phyloP scores from a whole-genome alignment of 2,329 filamentous ascomycete genomes.

The Fusarium phyllophilum region DNA sequence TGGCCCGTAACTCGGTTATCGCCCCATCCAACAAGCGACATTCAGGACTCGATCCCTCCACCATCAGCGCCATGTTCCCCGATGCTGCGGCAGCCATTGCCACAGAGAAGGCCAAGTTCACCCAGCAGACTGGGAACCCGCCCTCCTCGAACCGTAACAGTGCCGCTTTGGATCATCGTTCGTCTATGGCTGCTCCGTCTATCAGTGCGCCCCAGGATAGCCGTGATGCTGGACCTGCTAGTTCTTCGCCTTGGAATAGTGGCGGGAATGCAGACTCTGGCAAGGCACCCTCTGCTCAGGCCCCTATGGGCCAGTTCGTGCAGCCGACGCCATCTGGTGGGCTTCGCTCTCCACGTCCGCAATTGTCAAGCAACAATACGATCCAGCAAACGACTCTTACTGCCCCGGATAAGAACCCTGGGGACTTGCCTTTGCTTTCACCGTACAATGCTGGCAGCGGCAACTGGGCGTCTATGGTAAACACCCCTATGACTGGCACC shows the following conservation, averaged over 20 bases:
- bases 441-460: constrained; percentile 83
- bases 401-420: constrained; percentile 70
- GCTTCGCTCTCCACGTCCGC: constrained; percentile 82
- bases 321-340: constrained; percentile 79
- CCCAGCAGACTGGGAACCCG: constrained; percentile 90
- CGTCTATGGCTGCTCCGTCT: constrained; percentile 77
- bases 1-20: constrained; percentile 82
- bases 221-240: constrained; percentile 42
- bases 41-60: constrained; percentile 90
- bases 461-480: constrained; percentile 99
- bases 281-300: constrained; percentile 81
- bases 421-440: constrained; percentile 86
- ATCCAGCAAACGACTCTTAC: constrained; percentile 87
- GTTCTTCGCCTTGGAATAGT: constrained; percentile 79
- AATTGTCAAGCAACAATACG: constrained; percentile 72
- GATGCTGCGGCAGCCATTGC: constrained; percentile 98
- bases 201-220: constrained; percentile 68
- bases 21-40: constrained; percentile 86
- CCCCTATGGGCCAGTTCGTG: constrained; percentile 93
- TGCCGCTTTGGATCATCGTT: constrained; percentile 78
- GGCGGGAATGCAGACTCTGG: constrained; percentile 60
- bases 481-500: constrained; percentile 92
- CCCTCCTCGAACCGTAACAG: constrained; percentile 95
- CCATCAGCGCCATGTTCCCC: constrained; percentile 99
- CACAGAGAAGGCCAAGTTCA: constrained; percentile 97